Evolutionary conservation across 1,284 basidiomycete genomes (phyloP).

Genomic region (Sanghuangporus baumii): DNA sequence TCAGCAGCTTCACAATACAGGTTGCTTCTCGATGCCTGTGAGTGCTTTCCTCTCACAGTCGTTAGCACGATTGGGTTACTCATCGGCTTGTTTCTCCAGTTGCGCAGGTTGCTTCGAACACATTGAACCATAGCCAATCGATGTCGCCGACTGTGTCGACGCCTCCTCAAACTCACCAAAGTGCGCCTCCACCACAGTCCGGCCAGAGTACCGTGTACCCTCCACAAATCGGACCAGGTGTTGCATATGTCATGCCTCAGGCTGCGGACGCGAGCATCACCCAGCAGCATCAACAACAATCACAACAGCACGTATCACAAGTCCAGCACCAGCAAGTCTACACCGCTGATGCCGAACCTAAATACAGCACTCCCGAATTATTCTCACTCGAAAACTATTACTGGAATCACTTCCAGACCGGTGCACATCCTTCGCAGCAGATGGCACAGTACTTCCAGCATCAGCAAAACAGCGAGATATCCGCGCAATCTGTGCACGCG

Average conservation of each 20-base stretch:
- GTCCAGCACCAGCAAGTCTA: not conserved
- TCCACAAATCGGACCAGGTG: not conserved
- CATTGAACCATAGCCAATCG: slow-evolving; percentile 9
- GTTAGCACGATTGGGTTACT: not conserved
- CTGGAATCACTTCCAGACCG: slow-evolving; percentile 17
- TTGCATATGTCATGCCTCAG: not conserved
- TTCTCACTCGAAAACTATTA: slow-evolving; percentile 17
- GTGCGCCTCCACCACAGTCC: not conserved
- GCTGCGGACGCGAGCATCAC: not conserved
- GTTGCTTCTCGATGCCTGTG: slow-evolving; percentile 17
- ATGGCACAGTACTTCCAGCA: not conserved
- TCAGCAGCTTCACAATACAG: slow-evolving; percentile 16
- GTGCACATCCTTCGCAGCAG: not conserved
- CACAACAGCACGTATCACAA: not conserved
- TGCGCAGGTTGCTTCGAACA: slow-evolving; percentile 15
- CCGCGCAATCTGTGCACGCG: not conserved
- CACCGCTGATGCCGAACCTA: slow-evolving; percentile 1
- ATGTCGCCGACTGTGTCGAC: slow-evolving; percentile 5
- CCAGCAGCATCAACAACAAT: not conserved
- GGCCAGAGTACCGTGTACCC: not conserved
- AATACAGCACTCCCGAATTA: slow-evolving; percentile 5
- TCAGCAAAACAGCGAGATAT: not conserved
- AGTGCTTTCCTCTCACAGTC: not conserved
- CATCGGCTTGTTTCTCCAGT: not conserved
- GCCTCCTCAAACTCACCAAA: not conserved